A percentile compares a stretch with the other conserved stretches of the same genome.
phyloP scores from a whole-genome alignment of 2,329 filamentous ascomycete species.

The Pseudocercospora vitis region DNA sequence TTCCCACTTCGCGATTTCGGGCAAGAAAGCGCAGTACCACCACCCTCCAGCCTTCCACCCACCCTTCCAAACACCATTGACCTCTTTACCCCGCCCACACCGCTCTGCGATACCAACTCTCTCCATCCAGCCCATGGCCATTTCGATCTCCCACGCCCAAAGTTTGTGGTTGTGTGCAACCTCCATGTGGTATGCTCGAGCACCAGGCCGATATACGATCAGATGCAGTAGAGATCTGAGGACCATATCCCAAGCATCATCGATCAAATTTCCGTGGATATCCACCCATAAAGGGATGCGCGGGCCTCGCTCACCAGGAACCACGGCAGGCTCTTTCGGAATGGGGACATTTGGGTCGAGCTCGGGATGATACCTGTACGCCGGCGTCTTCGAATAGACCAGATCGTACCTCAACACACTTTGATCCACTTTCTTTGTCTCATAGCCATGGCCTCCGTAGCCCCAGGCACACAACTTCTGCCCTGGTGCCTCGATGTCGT shows the following conservation, averaged over 20 bases:
- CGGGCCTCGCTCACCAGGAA: conserved; percentile 22
- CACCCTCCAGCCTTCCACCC: conserved; percentile 57
- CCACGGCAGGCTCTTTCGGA: conserved; percentile 13
- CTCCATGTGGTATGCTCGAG: conserved; percentile 55
- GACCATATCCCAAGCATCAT: conserved; percentile 63
- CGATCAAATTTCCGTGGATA: conserved; percentile 62
- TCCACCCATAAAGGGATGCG: conserved; percentile 70
- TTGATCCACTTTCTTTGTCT: conserved; percentile 67
- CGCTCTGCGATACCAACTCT: conserved; percentile 53
- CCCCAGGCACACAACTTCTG: conserved; percentile 60
- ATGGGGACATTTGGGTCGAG: conserved; percentile 47
- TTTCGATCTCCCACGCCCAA: conserved; percentile 62
- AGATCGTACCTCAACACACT: conserved; percentile 65
- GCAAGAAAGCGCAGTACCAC: conserved; percentile 62
- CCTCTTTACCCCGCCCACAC: conserved; percentile 42
- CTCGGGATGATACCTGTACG: conserved; percentile 58
- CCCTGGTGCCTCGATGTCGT: conserved; percentile 42
- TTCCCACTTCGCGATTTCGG: conserved; percentile 31
- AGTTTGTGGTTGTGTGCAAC: conserved; percentile 58
- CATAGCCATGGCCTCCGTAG: conserved; percentile 69
- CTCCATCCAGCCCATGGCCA: conserved; percentile 61
- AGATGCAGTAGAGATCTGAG: conserved; percentile 63
- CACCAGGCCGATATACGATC: conserved; percentile 62
- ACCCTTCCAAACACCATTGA: conserved; percentile 32
- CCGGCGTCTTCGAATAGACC: conserved; percentile 57